Base-by-base conservation (phyloP, 2,329 filamentous ascomycete genomes). In the Cladosporium sp. region DNA sequence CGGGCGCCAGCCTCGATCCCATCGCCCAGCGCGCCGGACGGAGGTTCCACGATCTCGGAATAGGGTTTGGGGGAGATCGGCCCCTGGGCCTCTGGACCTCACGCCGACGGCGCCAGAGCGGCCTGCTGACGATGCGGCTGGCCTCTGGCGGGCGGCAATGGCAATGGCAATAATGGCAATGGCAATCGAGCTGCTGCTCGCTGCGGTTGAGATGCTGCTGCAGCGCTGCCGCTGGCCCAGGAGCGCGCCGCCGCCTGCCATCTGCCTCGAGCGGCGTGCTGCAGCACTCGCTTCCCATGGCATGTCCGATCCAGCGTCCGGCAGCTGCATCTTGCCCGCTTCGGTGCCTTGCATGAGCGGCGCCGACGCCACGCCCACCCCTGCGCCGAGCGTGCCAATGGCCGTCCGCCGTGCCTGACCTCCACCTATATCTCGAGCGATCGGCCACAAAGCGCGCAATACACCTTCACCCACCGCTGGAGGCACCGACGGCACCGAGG, bases 281-380 rank as follows among this genome's bases (percentile, higher is more conserved):
- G 52, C 52, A 55, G 40, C 52, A n/a, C 39, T 45, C 52, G 40
- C 39, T 55, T 22, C 12, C 51, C 28, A 28, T 55, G 52, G 52
- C 40, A 47, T 35, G 37, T 55, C 52, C 52, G 32, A 55, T 55
- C 25, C 52, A 35, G 52, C 52, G 20, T 55, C 28, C 28, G 37
- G 52, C 40, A 54, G 52, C 52, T 47, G 39, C 28, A 28, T 47
- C 28, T 34, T 45, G 24, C 52, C 42, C 40, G 7, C 19, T 55
- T 47, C 40, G 62, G 65, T 64, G 58, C 56, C 40, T 54, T 68
- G 67, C 67, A 70, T 60, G 47, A 62, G 60, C 64, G 63, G 61
- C 62, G 65, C 64, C 62, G 58, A 58, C 62, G 67, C 67, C 66
- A 68, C 66, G 49, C 44, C 58, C 58, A 34, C 28, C 55, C 36